Conservation (phyloP, 352 stramenopile genomes). For the Phytophthora cryptogea region DNA sequence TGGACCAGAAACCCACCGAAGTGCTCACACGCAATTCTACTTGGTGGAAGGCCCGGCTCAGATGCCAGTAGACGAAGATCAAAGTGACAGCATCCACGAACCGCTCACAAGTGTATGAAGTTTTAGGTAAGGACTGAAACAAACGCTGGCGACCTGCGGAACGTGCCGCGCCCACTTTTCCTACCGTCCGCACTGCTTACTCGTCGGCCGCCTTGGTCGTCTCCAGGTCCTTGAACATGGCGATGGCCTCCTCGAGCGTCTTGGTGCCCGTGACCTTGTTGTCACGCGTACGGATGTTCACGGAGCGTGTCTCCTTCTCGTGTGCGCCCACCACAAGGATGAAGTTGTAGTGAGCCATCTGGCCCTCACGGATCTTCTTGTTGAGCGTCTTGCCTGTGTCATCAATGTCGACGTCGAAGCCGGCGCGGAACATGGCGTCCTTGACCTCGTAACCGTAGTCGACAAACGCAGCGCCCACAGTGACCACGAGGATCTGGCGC, state of each 20-base stretch:
- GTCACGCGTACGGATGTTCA: conserved; percentile 95
- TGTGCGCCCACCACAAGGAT: conserved; percentile 96
- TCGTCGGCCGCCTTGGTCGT: conserved; percentile 69
- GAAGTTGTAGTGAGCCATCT: conserved; percentile 98
- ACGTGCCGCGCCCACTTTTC: background rate
- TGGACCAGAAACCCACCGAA: background rate
- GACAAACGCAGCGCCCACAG: conserved; percentile 93
- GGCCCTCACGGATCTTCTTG: conserved; percentile 98
- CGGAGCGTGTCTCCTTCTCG: conserved; percentile 89
- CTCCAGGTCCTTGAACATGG: conserved; percentile 90
- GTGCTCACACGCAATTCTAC: background rate
- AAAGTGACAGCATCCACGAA: conserved; percentile 3
- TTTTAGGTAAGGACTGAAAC: conserved; percentile 23
- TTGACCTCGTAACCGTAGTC: conserved; percentile 95
- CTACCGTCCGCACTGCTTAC: conserved; percentile 36
- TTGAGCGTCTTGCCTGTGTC: conserved; percentile 95
- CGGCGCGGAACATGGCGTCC: conserved; percentile 90
- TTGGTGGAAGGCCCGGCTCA: background rate
- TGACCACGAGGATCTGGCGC: conserved; percentile 95
- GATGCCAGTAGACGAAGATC: background rate
- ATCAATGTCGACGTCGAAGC: conserved; percentile 97
- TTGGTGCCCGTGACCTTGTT: conserved; percentile 95
- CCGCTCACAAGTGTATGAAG: conserved; percentile 17
- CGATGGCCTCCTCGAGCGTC: conserved; percentile 94
- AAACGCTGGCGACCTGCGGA: conserved; percentile 10